These are phyloP conservation scores for Cicer bijugum DNA, from an alignment of 306 rosid species.

Conservation along the genomic window DNA sequence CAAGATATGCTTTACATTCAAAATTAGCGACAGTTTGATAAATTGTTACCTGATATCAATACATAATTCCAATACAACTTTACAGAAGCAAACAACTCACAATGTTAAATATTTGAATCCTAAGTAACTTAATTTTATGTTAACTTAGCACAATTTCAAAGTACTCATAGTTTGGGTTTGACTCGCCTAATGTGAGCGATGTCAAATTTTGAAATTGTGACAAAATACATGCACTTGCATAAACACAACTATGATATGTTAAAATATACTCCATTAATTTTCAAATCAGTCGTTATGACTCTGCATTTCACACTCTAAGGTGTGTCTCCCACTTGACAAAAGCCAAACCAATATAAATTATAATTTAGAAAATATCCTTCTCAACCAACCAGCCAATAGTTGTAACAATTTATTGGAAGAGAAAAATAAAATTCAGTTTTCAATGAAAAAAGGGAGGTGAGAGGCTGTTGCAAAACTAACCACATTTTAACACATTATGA, in stretches of 20 bases:
- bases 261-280: not conserved
- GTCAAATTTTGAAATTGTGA: not conserved
- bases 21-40: too few relatives aligned
- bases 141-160: constrained; percentile 7
- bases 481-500: not conserved
- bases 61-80: too few relatives aligned
- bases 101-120: not conserved
- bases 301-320: not conserved
- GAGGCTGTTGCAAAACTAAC: constrained; percentile 19
- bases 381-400: not conserved
- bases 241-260: not conserved
- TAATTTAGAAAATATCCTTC: not conserved
- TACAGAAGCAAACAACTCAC: too few relatives aligned
- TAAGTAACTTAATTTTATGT: not conserved
- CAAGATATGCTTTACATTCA: too few relatives aligned
- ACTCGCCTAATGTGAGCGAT: not conserved
- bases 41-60: too few relatives aligned
- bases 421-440: not conserved
- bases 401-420: constrained; percentile 3
- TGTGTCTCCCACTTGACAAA: not conserved
- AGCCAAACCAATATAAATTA: not conserved
- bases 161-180: not conserved
- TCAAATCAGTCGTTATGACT: not conserved
- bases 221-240: not conserved
- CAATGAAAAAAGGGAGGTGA: not conserved